These are phyloP conservation scores for Diaporthe vexans DNA, from an alignment of 2,329 filamentous ascomycete genomes.

Conservation along the genomic window DNA sequence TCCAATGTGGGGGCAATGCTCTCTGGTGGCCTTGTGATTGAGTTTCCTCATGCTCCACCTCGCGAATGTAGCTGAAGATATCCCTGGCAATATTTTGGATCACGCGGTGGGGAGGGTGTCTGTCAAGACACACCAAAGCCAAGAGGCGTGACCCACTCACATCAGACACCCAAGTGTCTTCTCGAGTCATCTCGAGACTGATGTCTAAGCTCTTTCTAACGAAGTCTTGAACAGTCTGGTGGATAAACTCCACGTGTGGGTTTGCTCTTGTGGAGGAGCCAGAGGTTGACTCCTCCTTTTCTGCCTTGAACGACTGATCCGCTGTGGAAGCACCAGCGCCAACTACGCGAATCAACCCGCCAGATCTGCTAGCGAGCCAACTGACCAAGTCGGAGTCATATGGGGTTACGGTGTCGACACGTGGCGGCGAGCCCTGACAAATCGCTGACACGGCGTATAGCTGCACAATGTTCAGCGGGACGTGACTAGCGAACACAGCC, in stretches of 20 bases:
- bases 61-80: not conserved
- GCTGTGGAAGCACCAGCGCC: no score
- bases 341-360: not conserved
- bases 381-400: not conserved
- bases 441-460: not conserved
- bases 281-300: no score
- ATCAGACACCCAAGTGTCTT: not conserved
- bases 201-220: not conserved
- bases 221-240: not conserved
- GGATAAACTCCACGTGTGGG: not conserved
- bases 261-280: no score
- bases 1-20: not conserved
- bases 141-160: not conserved
- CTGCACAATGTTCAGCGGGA: not conserved
- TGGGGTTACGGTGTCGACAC: no score
- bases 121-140: not conserved
- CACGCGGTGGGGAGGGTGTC: not conserved
- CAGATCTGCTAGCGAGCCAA: not conserved
- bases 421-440: not conserved
- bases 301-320: no score
- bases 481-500: not conserved
- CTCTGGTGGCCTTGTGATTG: accelerated
- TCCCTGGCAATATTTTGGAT: not conserved
- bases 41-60: not conserved
- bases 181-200: not conserved